Conservation (phyloP, 768 basidiomycete species). For the Chiua virens region DNA sequence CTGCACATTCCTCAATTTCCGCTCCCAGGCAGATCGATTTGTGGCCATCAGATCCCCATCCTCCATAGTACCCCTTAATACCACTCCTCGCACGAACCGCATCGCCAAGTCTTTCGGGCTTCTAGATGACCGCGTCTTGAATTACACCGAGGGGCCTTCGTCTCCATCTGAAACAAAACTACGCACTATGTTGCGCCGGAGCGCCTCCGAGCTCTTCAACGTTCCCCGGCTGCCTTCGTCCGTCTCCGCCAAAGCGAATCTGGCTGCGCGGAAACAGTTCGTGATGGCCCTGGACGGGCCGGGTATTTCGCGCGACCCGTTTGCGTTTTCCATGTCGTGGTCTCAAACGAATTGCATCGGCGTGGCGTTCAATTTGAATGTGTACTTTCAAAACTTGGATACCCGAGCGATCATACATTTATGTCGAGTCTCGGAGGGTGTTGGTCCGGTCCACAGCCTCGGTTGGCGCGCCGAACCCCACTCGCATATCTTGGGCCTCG, state of each 20-base stretch:
- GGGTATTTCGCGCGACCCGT: slow-evolving; percentile 52
- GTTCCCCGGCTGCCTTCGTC: slow-evolving; percentile 28
- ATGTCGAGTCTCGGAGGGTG: slow-evolving; percentile 37
- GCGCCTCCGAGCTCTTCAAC: slow-evolving; percentile 51
- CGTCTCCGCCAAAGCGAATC: slow-evolving; percentile 59
- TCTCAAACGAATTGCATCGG: slow-evolving; percentile 59
- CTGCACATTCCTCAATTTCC: background rate
- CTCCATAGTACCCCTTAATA: slow-evolving; percentile 54
- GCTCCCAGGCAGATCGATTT: slow-evolving; percentile 57
- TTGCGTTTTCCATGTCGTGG: slow-evolving; percentile 63
- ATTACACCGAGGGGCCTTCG: slow-evolving; percentile 43
- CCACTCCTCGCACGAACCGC: slow-evolving; percentile 65
- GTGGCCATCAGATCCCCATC: slow-evolving; percentile 52
- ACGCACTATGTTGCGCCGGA: slow-evolving; percentile 49
- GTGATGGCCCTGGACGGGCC: slow-evolving; percentile 64
- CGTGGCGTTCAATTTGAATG: slow-evolving; percentile 57
- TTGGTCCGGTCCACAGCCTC: slow-evolving; percentile 46
- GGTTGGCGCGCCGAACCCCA: slow-evolving; percentile 48
- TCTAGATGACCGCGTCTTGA: slow-evolving; percentile 53
- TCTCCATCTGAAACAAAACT: slow-evolving; percentile 40
- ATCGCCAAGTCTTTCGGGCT: slow-evolving; percentile 65
- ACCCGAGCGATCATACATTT: slow-evolving; percentile 53
- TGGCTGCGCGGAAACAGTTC: slow-evolving; percentile 54
- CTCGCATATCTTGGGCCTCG: slow-evolving; percentile 48
- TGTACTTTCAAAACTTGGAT: slow-evolving; percentile 63